phyloP scores from a whole-genome alignment of 1,139 yeast genomes.

The Candida sp. region DNA sequence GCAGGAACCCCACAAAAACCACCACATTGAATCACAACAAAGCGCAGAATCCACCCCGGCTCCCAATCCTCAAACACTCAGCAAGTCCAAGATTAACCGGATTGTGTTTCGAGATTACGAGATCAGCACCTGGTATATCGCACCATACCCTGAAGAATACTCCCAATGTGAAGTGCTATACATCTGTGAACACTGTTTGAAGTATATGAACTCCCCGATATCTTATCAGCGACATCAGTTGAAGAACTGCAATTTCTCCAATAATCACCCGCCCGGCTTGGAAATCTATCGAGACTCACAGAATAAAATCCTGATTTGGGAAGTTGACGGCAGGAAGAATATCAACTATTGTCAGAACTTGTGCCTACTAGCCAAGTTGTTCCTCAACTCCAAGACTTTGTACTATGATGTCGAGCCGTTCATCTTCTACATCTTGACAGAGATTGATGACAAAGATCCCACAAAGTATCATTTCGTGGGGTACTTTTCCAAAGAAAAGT shows the following conservation, averaged over 20 bases:
- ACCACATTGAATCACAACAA: not conserved
- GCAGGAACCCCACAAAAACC: not conserved
- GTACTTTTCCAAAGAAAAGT: constrained; percentile 89
- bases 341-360: constrained; percentile 86
- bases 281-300: constrained; percentile 76
- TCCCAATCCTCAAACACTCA: constrained; percentile 14
- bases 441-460: constrained; percentile 53
- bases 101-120: constrained; percentile 75
- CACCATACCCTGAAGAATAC: constrained; percentile 93
- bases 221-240: constrained; percentile 71
- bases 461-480: constrained; percentile 83
- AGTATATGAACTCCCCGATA: constrained; percentile 76
- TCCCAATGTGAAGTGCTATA: constrained; percentile 64
- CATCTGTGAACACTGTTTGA: constrained; percentile 86
- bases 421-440: constrained; percentile 83
- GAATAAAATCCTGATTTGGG: constrained; percentile 73
- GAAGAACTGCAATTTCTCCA: constrained; percentile 62
- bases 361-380: constrained; percentile 87
- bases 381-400: constrained; percentile 87
- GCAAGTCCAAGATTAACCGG: constrained; percentile 39
- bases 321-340: constrained; percentile 89
- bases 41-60: constrained; percentile 20
- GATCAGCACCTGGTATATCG: constrained; percentile 90
- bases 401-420: constrained; percentile 97
- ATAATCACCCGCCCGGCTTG: constrained; percentile 84